Evolutionary conservation across 2,329 filamentous ascomycete species (phyloP).

Genomic region (Byssothecium circinans): DNA sequence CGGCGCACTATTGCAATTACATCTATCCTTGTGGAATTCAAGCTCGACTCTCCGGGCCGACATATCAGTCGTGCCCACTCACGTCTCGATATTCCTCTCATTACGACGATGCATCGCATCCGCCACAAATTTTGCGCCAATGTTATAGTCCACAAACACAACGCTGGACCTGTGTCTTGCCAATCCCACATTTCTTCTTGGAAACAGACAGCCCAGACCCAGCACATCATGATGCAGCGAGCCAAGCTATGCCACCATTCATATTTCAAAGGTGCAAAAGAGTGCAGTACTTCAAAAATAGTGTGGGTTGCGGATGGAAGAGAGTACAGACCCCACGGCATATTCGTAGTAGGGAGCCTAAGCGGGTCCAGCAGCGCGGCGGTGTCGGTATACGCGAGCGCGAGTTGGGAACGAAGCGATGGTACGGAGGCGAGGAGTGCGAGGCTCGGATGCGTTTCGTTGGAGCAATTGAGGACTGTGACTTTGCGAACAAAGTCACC

Average conservation of each 20-base stretch:
- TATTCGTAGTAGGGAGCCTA: not conserved
- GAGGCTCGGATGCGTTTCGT: conserved; percentile 8
- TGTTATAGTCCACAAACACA: conserved; percentile 7
- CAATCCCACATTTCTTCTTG: conserved; percentile 10
- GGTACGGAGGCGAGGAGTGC: conserved; percentile 3
- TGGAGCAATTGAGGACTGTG: conserved; percentile 4
- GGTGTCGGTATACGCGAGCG: conserved; percentile 4
- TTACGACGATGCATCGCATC: not conserved
- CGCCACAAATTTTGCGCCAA: not conserved
- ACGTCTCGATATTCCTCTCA: not conserved
- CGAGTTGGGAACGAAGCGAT: conserved; percentile 1
- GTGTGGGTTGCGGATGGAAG: not conserved
- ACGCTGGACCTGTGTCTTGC: conserved; percentile 7
- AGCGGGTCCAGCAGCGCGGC: not conserved
- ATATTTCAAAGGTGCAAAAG: conserved; percentile 1
- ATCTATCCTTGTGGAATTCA: too few relatives aligned
- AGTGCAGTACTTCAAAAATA: not conserved
- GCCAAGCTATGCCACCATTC: conserved; percentile 3
- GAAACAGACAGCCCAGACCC: conserved; percentile 5
- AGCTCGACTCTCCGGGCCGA: too few relatives aligned
- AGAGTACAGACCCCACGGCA: conserved; percentile 5
- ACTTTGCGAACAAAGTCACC: conserved; percentile 7
- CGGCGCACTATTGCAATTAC: too few relatives aligned
- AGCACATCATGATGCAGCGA: conserved; percentile 3
- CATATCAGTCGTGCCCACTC: too few relatives aligned